These are phyloP conservation scores for Sporopachydermia quercuum DNA, from an alignment of 805 yeast genomes.

Conservation along the genomic window DNA sequence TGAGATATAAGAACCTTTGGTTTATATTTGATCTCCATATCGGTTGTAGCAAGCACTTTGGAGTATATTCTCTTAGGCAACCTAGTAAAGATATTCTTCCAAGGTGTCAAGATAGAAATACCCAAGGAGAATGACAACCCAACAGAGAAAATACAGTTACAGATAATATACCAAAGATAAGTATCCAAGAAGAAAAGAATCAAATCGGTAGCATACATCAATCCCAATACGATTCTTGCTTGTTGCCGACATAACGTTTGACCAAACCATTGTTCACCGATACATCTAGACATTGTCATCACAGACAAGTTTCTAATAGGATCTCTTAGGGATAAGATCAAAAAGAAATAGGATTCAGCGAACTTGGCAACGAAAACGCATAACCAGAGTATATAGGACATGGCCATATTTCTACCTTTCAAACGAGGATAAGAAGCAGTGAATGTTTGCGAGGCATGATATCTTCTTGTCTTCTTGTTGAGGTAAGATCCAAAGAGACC, in stretches of 20 bases:
- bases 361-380: slow-evolving; percentile 81
- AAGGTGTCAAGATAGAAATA: slow-evolving; percentile 96
- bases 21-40: slow-evolving; percentile 97
- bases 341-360: slow-evolving; percentile 82
- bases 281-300: slow-evolving; percentile 73
- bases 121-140: slow-evolving; percentile 98
- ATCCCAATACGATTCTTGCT: slow-evolving; percentile 76
- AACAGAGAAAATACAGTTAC: slow-evolving; percentile 89
- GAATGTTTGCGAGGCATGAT: slow-evolving; percentile 87
- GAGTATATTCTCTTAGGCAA: slow-evolving; percentile 98
- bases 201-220: slow-evolving; percentile 88
- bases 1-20: slow-evolving; percentile 97
- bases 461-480: slow-evolving; percentile 74
- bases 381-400: slow-evolving; percentile 86
- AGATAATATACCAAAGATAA: slow-evolving; percentile 94
- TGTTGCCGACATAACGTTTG: slow-evolving; percentile 65
- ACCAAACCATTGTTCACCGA: slow-evolving; percentile 88
- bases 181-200: slow-evolving; percentile 96
- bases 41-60: slow-evolving; percentile 93
- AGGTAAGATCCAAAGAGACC: slow-evolving; percentile 88
- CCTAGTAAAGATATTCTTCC: slow-evolving; percentile 98
- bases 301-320: slow-evolving; percentile 83
- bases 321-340: slow-evolving; percentile 81
- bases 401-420: slow-evolving; percentile 84
- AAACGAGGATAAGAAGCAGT: slow-evolving; percentile 82